A percentile compares a stretch with the other conserved stretches of the same genome.
Conservation (phyloP, 2,329 filamentous ascomycete genomes). For the Cercospora beticola region DNA sequence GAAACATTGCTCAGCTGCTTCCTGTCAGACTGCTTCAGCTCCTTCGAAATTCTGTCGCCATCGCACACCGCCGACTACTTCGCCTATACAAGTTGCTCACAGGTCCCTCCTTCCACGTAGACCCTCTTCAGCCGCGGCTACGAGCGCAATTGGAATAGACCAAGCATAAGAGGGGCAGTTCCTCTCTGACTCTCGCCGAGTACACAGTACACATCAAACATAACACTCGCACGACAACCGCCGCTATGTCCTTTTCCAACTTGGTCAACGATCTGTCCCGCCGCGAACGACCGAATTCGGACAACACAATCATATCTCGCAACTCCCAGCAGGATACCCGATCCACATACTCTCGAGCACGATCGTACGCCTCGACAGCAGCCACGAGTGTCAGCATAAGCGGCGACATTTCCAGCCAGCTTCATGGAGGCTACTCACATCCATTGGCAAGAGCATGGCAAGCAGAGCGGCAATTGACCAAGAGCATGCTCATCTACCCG, state of each 20-base stretch:
- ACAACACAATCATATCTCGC: slow-evolving; percentile 46
- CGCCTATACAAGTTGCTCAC: not conserved
- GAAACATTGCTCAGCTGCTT: not conserved
- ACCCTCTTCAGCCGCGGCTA: slow-evolving; percentile 14
- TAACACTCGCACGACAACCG: slow-evolving; percentile 20
- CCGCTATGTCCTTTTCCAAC: slow-evolving; percentile 53
- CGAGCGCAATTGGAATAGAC: slow-evolving; percentile 12
- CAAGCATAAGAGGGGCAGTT: slow-evolving; percentile 15
- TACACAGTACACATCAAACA: not conserved
- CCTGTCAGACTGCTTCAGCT: not conserved
- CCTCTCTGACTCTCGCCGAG: not conserved
- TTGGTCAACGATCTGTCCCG: slow-evolving; percentile 54
- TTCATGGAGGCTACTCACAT: slow-evolving; percentile 55
- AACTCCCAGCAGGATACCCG: slow-evolving; percentile 43
- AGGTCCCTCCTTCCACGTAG: not conserved
- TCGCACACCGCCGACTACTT: not conserved
- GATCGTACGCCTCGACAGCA: slow-evolving; percentile 53
- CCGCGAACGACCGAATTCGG: slow-evolving; percentile 46
- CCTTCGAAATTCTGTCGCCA: not conserved
- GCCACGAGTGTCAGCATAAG: slow-evolving; percentile 54
- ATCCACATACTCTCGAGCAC: slow-evolving; percentile 48
- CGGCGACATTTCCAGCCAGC: slow-evolving; percentile 53
- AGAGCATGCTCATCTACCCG: slow-evolving; percentile 96
- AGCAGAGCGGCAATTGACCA: slow-evolving; percentile 54
- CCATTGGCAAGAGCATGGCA: slow-evolving; percentile 54